phyloP scores from a whole-genome alignment of 2,329 filamentous ascomycete genomes.

The Penicillium polonicum region DNA sequence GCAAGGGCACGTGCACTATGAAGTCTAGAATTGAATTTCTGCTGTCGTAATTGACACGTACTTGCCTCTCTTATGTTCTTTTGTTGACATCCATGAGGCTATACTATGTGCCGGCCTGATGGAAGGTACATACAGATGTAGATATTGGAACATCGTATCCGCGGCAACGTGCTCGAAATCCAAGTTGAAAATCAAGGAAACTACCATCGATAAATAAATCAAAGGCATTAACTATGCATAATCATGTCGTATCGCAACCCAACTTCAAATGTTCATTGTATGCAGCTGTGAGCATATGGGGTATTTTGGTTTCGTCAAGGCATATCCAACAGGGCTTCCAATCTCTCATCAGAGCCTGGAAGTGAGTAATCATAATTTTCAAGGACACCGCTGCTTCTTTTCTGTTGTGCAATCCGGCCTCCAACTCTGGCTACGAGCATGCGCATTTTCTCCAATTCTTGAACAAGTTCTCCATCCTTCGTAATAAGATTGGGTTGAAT shows the following conservation, averaged over 20 bases:
- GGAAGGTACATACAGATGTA: constrained; percentile 10
- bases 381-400: constrained; percentile 15
- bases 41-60: constrained; percentile 1
- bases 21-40: background rate
- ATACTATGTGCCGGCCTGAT: constrained; percentile 5
- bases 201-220: background rate
- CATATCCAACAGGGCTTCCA: constrained; percentile 41
- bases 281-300: constrained; percentile 1
- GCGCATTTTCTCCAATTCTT: constrained; percentile 52
- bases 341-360: constrained; percentile 33
- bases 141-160: background rate
- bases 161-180: background rate
- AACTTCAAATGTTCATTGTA: background rate
- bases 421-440: constrained; percentile 47
- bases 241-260: background rate
- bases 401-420: constrained; percentile 36
- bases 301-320: constrained; percentile 26
- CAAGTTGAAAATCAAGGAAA: background rate
- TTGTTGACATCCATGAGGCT: background rate
- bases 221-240: background rate
- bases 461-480: constrained; percentile 50
- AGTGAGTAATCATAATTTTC: constrained; percentile 24
- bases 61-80: background rate
- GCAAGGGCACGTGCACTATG: background rate
- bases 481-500: constrained; percentile 57